Base-by-base conservation (phyloP, 129 eudicot species). In the Helianthus tuberosus region DNA sequence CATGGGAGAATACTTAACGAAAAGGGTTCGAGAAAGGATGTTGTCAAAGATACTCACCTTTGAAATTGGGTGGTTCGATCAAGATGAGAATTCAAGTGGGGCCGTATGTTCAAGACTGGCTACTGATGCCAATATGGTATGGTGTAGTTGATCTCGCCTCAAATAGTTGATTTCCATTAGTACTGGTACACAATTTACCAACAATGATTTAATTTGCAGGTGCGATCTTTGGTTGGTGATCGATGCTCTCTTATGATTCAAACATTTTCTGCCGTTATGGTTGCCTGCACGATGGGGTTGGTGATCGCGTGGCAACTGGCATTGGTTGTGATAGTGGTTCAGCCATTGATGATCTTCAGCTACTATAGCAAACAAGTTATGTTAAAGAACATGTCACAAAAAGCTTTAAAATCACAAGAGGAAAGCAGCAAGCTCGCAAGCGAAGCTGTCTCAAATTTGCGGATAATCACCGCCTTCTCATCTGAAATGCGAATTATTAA, bases 51-150 rank as follows among this genome's bases (percentile, higher is more conserved):
- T 93, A 46, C 87, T 93, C 43, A 89, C 95, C 10, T 93, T 89
- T 38, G 98, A 93, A 71, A 84, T 93, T 25, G 95, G 95, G 73
- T 93, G 96, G 98, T 93, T 82, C 52, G 96, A 93, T 75, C 79
- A 84, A 32, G 36, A 32, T 32, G 36, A 32, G 3, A 32, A 32
- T 32, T 32, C 36, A 32, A 32, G 36, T 3, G 96, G 96, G 36
- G 89, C 91, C 41, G 58, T 93, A 23, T 93, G 98, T 80, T 82
- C 96, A 4, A 68, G 98, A 49, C 90, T 93, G 5, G 80, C 98
- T 64, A 93, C 85, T 64, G 96, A 93, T 69, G 92, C 96, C 79
- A 89, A 79, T 73, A 88, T 82, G 92, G 96, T 93, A 86, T 10
- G 85, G 51, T 51, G 10, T 73, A 7, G n/a, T 12, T 71, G 16